A percentile compares a stretch with the other conserved stretches of the same genome.
phyloP scores from a whole-genome alignment of 352 stramenopile genomes.

The Blastocystis sp. region DNA sequence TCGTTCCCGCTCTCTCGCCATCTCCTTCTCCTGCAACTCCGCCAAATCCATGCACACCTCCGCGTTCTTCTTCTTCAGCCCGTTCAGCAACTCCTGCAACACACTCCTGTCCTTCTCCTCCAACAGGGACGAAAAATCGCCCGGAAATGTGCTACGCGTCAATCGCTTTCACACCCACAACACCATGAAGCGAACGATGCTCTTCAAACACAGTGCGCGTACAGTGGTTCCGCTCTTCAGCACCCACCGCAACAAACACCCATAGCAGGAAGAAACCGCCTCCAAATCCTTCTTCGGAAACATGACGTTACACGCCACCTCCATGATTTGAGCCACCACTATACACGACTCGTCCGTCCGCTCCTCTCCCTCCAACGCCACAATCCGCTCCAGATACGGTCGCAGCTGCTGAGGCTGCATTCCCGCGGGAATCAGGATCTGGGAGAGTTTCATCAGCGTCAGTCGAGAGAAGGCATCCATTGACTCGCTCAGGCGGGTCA shows the following conservation, averaged over 20 bases:
- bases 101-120: not conserved
- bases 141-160: slow-evolving; percentile 23
- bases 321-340: slow-evolving; percentile 1
- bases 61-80: not conserved
- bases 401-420: not conserved
- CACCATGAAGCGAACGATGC: slow-evolving; percentile 36
- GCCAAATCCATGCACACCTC: not conserved
- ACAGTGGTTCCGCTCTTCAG: not conserved
- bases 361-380: not conserved
- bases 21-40: not conserved
- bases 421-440: not conserved
- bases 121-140: not conserved
- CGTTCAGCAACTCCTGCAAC: not conserved
- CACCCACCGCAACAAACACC: not conserved
- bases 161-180: not conserved
- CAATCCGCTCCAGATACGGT: slow-evolving; percentile 7
- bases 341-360: not conserved
- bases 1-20: not conserved
- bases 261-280: not conserved
- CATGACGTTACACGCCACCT: not conserved
- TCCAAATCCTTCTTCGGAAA: slow-evolving; percentile 13
- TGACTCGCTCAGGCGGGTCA: not conserved
- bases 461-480: not conserved
- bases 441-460: not conserved
- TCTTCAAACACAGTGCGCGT: not conserved